Evolutionary conservation across 2,329 filamentous ascomycete genomes (phyloP), one percentile per base, ranked within the genome.

Genomic region (Paecilomyces dactylethromorphus): DNA sequence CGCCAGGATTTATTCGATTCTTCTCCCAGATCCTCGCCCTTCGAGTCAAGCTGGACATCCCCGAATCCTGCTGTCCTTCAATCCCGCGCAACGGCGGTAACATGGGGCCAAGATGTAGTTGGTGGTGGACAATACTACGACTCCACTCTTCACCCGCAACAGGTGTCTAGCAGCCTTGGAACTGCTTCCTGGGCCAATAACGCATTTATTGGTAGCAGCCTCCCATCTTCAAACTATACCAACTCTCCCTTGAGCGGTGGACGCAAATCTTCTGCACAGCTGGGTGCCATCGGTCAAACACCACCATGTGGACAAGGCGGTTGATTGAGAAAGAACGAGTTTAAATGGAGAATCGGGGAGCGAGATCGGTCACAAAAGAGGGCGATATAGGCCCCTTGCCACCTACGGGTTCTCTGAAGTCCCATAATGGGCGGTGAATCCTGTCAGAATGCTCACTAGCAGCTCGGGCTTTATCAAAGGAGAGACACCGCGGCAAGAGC

Each of bases 271-370:
- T 56, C 66, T 33, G 62, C 68, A 18, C 71, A 70, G 53, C 75
- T 74, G 57, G 75, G 75, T 32, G 70, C 71, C 52, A 77, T 81
- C 58, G 74, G 74, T 5, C 75, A 78, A 58, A 81, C 77, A 32
- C 79, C 80, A 22, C 78, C 77, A 24, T 79, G 76, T 62, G 77
- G 78, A 29, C 80, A 82, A 64, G 75, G 75, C 45, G 78, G 78
- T 56, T 79, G 75, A 78, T 67, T n/a, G 18, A 45, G 15, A 45
- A 45, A 18, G 39, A 45, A 6, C 6, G n/a, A 8, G 18, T n/a
- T 6, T 45, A n/a, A 1, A 29, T 10, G n/a, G 8, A 45, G 39
- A 45, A 45, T 45, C n/a, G 39, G 39, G 15, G 15, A 45, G 39
- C 18, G n/a, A n/a, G 10, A 18, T 45, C 39, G 18, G 39, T 18